Conservation (phyloP, 345 rosid genomes). For the Dipteronia sinensis region DNA sequence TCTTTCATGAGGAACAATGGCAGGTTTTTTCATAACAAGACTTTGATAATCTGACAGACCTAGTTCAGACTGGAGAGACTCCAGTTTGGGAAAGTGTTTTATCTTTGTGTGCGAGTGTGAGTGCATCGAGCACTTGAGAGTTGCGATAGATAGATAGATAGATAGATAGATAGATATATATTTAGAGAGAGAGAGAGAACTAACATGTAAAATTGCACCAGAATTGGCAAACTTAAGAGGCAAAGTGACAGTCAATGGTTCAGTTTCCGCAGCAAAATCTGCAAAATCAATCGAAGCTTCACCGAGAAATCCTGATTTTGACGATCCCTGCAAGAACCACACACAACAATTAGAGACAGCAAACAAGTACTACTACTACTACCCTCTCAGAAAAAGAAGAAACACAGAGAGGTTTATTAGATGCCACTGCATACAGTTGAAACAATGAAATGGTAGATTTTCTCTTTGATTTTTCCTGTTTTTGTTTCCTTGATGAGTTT, state of each 20-base stretch:
- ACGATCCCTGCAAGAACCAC: slow-evolving; percentile 65
- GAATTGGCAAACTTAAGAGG: slow-evolving; percentile 92
- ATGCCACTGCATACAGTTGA: slow-evolving; percentile 55
- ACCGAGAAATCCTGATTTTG: slow-evolving; percentile 80
- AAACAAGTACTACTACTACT: background rate
- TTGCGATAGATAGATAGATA: slow-evolving; percentile 4
- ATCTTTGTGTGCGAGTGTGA: background rate
- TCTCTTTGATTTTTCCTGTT: slow-evolving; percentile 76
- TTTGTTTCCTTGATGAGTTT: slow-evolving; percentile 64
- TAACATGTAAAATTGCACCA: slow-evolving; percentile 85
- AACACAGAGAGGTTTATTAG: background rate
- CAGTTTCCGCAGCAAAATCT: slow-evolving; percentile 64
- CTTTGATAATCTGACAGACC: background rate
- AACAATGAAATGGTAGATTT: slow-evolving; percentile 82
- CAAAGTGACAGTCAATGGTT: slow-evolving; percentile 71
- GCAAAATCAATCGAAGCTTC: slow-evolving; percentile 96
- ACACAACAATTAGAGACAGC: slow-evolving; percentile 17
- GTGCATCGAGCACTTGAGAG: slow-evolving; percentile 10
- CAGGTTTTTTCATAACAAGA: background rate
- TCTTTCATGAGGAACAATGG: slow-evolving; percentile 13
- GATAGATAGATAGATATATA: too few species aligned
- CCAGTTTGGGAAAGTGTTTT: background rate
- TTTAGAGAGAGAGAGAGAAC: slow-evolving; percentile 32
- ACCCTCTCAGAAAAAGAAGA: slow-evolving; percentile 3
- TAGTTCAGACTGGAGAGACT: background rate